Evolutionary conservation across 441 rosid genomes (phyloP).

Genomic region (Capsella rubella): DNA sequence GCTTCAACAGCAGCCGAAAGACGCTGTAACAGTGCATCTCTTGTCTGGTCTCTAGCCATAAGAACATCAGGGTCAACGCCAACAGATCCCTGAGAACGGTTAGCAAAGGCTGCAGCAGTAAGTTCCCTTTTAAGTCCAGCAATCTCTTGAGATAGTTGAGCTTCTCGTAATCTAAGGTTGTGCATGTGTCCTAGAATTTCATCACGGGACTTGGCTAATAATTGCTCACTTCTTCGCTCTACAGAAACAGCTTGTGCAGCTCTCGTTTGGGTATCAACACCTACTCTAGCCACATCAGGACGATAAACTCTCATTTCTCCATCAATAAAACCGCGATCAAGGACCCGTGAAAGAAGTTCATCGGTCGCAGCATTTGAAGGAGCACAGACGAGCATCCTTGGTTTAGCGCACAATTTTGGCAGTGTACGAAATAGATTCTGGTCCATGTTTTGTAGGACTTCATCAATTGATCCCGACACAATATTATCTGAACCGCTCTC

Average conservation of each 20-base stretch:
- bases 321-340: constrained; percentile 97
- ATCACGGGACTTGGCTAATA: constrained; percentile 80
- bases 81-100: constrained; percentile 94
- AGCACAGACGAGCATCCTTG: constrained; percentile 99
- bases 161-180: constrained; percentile 75
- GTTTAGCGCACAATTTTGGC: constrained; percentile 95
- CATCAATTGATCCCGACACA: constrained; percentile 90
- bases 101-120: constrained; percentile 72
- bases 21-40: constrained; percentile 84
- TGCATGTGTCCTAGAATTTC: constrained; percentile 92
- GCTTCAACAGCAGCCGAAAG: constrained; percentile 95
- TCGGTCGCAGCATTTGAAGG: constrained; percentile 99
- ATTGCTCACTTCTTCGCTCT: constrained; percentile 96
- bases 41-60: constrained; percentile 82
- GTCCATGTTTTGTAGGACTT: constrained; percentile 99
- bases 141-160: constrained; percentile 81
- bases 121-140: constrained; percentile 83
- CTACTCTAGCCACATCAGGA: constrained; percentile 99
- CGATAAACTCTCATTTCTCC: constrained; percentile 99
- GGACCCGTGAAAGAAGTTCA: constrained; percentile 97
- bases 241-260: constrained; percentile 99
- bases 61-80: constrained; percentile 97
- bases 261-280: constrained; percentile 95
- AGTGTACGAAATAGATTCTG: constrained; percentile 92
- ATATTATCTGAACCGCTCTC: constrained; percentile 75